A percentile compares a stretch with the other conserved stretches of the same genome.
phyloP scores from a whole-genome alignment of 2,329 filamentous ascomycete genomes.

The Diplodia mutila region DNA sequence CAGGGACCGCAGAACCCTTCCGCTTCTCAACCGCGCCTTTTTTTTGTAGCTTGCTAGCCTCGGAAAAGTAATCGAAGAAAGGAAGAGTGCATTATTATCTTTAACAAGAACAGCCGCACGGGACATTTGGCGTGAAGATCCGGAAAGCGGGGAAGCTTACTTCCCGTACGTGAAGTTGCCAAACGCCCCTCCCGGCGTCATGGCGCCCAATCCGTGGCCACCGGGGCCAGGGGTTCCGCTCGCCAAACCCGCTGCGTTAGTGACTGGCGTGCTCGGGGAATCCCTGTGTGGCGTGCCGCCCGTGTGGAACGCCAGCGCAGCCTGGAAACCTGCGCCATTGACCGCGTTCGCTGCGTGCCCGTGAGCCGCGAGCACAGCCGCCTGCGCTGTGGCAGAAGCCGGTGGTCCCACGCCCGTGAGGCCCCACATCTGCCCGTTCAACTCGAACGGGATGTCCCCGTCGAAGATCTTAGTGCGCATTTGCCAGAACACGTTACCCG shows the following conservation, averaged over 20 bases:
- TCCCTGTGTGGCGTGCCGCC: slow-evolving; percentile 45
- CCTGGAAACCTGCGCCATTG: slow-evolving; percentile 40
- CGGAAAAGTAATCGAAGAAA: slow-evolving; percentile 9
- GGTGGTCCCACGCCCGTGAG: slow-evolving; percentile 65
- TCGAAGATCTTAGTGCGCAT: slow-evolving; percentile 88
- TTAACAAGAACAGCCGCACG: slow-evolving; percentile 22
- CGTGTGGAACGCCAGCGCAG: slow-evolving; percentile 44
- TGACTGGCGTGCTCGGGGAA: slow-evolving; percentile 72
- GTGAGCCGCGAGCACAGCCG: slow-evolving; percentile 48
- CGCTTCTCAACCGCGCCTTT: slow-evolving; percentile 12
- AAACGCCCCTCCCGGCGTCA: slow-evolving; percentile 80
- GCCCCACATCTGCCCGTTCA: slow-evolving; percentile 94
- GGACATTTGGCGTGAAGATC: slow-evolving; percentile 1
- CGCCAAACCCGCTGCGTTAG: slow-evolving; percentile 55
- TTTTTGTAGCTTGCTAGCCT: slow-evolving; percentile 14
- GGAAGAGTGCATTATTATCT: slow-evolving; percentile 23
- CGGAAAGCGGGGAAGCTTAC: slow-evolving; percentile 4
- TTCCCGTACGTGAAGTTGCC: slow-evolving; percentile 62
- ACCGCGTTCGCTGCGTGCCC: slow-evolving; percentile 44
- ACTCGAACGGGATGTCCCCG: slow-evolving; percentile 73
- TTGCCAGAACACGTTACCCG: slow-evolving; percentile 92
- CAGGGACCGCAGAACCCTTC: background rate
- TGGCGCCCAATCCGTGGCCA: slow-evolving; percentile 61
- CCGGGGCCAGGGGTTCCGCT: slow-evolving; percentile 56
- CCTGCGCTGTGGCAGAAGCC: slow-evolving; percentile 60